Evolutionary conservation across 306 rosid species (phyloP).

Genomic region (Prunus mongolica): DNA sequence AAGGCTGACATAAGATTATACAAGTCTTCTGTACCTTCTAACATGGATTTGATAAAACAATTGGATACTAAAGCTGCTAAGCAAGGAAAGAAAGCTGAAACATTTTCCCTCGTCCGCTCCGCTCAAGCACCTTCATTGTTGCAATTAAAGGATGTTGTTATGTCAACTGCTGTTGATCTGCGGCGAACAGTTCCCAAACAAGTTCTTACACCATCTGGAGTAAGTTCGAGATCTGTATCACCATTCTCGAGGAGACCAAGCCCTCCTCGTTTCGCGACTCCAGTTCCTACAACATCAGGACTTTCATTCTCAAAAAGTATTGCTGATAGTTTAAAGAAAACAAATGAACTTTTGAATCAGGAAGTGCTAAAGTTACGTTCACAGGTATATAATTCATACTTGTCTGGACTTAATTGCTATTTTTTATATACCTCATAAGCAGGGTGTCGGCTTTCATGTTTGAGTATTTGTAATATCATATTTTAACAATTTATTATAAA

Average conservation of each 20-base stretch:
- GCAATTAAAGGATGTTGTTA: slow-evolving; percentile 83
- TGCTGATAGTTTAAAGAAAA: slow-evolving; percentile 79
- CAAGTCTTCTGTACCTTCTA: slow-evolving; percentile 66
- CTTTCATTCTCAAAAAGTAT: slow-evolving; percentile 85
- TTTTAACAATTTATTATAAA: slow-evolving; percentile 6
- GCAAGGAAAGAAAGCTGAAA: slow-evolving; percentile 87
- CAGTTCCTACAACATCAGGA: slow-evolving; percentile 88
- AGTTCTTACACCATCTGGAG: slow-evolving; percentile 68
- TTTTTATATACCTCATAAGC: neutral
- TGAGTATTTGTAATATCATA: neutral
- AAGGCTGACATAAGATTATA: slow-evolving; percentile 73
- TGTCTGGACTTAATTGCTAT: slow-evolving; percentile 3
- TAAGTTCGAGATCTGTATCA: slow-evolving; percentile 80
- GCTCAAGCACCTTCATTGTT: slow-evolving; percentile 74
- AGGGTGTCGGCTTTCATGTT: neutral
- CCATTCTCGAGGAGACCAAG: slow-evolving; percentile 91
- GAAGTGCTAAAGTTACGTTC: slow-evolving; percentile 71
- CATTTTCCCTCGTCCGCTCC: slow-evolving; percentile 73
- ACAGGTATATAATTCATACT: slow-evolving; percentile 48
- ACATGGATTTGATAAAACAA: slow-evolving; percentile 93
- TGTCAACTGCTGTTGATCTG: slow-evolving; percentile 73
- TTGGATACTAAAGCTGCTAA: slow-evolving; percentile 91
- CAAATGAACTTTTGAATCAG: slow-evolving; percentile 81
- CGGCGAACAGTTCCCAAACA: slow-evolving; percentile 73
- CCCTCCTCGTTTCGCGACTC: slow-evolving; percentile 97